These are phyloP conservation scores for Litsea cubeba DNA, from an alignment of 164 flowering plant genomes.

Conservation along the genomic window DNA sequence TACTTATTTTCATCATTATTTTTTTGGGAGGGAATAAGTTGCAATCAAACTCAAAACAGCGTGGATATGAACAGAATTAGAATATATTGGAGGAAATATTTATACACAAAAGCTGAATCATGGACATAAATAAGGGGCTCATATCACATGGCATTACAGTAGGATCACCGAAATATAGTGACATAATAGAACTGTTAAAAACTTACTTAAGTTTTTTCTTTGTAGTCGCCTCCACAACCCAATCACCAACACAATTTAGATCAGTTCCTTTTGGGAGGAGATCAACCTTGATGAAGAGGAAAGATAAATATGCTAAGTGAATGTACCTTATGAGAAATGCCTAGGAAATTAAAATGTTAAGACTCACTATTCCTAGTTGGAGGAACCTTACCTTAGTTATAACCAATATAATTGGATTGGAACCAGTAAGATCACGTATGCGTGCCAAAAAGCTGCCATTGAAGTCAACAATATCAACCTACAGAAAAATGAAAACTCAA, in stretches of 20 bases:
- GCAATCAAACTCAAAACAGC: not conserved
- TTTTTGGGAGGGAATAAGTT: not conserved
- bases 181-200: not conserved
- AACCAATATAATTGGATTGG: slow-evolving; percentile 92
- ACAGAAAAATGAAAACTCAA: slow-evolving; percentile 12
- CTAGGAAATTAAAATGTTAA: not conserved
- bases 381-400: slow-evolving; percentile 71
- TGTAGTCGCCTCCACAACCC: slow-evolving; percentile 90
- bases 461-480: slow-evolving; percentile 98
- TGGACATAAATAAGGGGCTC: not conserved
- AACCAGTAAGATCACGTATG: slow-evolving; percentile 91
- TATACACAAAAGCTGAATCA: not conserved
- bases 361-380: not conserved
- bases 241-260: slow-evolving; percentile 91
- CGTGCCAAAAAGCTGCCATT: slow-evolving; percentile 95
- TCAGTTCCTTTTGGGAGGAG: slow-evolving; percentile 96
- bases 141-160: not conserved
- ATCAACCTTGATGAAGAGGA: slow-evolving; percentile 56
- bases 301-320: not conserved
- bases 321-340: not conserved
- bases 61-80: not conserved
- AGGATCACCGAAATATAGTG: not conserved
- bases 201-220: slow-evolving; percentile 95
- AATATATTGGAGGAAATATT: not conserved
- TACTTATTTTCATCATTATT: too few species aligned